Conservation (phyloP, 768 basidiomycete genomes). For the Leccinellum luteum region DNA sequence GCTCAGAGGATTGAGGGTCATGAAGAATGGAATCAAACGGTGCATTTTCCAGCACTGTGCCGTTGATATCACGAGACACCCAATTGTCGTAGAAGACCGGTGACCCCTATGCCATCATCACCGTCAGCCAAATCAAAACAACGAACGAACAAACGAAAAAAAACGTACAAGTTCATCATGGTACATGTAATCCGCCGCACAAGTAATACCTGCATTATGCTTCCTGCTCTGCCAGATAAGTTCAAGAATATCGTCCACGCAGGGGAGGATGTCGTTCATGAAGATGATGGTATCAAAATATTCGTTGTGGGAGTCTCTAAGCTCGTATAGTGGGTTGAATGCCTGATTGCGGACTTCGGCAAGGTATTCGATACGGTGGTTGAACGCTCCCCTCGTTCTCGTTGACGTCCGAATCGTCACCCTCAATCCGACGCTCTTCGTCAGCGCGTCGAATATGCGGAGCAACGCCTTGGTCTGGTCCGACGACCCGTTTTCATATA, state of each 20-base stretch:
- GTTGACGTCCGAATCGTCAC: conserved; percentile 91
- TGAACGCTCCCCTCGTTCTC: conserved; percentile 93
- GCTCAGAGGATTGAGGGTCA: conserved; percentile 65
- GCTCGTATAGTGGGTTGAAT: conserved; percentile 91
- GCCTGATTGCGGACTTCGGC: conserved; percentile 99
- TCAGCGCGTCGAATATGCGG: conserved; percentile 91
- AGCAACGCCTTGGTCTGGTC: conserved; percentile 98
- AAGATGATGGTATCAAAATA: conserved; percentile 96
- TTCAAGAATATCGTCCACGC: conserved; percentile 96
- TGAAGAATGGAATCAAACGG: conserved; percentile 96
- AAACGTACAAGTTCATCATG: conserved; percentile 83
- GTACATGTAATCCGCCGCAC: conserved; percentile 99
- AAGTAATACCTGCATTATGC: conserved; percentile 98
- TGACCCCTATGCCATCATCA: conserved; percentile 43
- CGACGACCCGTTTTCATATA: conserved; percentile 98
- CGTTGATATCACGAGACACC: conserved; percentile 98
- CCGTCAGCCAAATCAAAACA: neutral
- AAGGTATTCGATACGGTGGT: conserved; percentile 99
- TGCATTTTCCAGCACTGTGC: conserved; percentile 96
- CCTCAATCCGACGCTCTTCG: conserved; percentile 84
- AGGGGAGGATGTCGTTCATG: conserved; percentile 99
- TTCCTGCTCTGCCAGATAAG: conserved; percentile 91
- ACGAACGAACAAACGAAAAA: neutral
- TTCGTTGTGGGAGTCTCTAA: conserved; percentile 88
- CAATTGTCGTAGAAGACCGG: conserved; percentile 99